Evolutionary conservation across 1,284 basidiomycete genomes (phyloP).

Genomic region (Entoloma clypeatum): DNA sequence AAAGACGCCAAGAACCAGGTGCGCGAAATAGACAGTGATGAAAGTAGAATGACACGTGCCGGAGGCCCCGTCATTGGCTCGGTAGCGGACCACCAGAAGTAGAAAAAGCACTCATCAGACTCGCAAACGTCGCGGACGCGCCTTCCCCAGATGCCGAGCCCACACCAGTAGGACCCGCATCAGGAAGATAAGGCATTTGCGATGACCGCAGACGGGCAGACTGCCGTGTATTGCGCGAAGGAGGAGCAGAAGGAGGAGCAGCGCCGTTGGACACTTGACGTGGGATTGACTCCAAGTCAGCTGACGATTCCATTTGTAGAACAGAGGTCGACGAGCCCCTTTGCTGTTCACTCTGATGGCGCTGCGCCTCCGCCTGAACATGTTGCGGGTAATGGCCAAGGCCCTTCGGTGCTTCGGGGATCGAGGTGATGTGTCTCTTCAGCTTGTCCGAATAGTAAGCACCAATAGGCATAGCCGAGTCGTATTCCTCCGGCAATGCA

Average conservation of each 20-base stretch:
- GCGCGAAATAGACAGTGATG: too few species aligned
- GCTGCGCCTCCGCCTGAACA: slow-evolving; percentile 36
- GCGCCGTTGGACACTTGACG: too few species aligned
- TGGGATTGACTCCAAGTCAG: too few species aligned
- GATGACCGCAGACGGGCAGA: slow-evolving; percentile 12
- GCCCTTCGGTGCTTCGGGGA: slow-evolving; percentile 30
- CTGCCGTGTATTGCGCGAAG: too few species aligned
- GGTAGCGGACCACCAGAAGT: slow-evolving; percentile 17
- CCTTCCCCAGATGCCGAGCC: slow-evolving; percentile 10
- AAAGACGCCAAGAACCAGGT: background rate
- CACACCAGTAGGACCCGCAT: slow-evolving; percentile 9
- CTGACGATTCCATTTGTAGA: slow-evolving; percentile 15
- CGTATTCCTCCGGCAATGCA: slow-evolving; percentile 68
- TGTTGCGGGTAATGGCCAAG: slow-evolving; percentile 41
- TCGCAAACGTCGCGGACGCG: slow-evolving; percentile 48
- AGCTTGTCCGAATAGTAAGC: slow-evolving; percentile 39
- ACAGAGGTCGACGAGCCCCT: slow-evolving; percentile 8
- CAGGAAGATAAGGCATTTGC: slow-evolving; percentile 1
- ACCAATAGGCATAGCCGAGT: slow-evolving; percentile 42
- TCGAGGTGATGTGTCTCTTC: slow-evolving; percentile 26
- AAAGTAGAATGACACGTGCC: background rate
- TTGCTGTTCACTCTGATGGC: slow-evolving; percentile 22
- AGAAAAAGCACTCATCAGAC: slow-evolving; percentile 61
- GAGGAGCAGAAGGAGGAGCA: too few species aligned
- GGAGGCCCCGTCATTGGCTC: slow-evolving; percentile 4